These are phyloP conservation scores for Fusarium newnesense DNA, from an alignment of 2,329 filamentous ascomycete species.

Conservation along the genomic window DNA sequence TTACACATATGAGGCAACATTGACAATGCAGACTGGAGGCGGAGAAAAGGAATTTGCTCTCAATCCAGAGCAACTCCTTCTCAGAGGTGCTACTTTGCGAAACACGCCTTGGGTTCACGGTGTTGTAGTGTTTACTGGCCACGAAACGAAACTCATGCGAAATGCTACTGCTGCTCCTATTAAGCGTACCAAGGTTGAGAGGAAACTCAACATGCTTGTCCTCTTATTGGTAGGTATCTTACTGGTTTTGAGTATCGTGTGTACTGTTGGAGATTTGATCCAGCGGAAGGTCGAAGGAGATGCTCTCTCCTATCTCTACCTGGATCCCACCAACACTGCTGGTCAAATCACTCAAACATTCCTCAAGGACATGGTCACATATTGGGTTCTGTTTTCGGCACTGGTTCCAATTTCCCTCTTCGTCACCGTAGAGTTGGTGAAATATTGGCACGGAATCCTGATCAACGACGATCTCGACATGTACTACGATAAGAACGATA, in stretches of 20 bases:
- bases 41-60: conserved; percentile 93
- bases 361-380: conserved; percentile 94
- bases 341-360: conserved; percentile 77
- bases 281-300: conserved; percentile 72
- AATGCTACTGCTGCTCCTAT: conserved; percentile 98
- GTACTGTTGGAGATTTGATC: conserved; percentile 90
- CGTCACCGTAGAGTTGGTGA: conserved; percentile 96
- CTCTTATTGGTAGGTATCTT: conserved; percentile 89
- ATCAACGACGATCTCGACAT: conserved; percentile 99
- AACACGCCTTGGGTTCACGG: conserved; percentile 99
- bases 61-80: conserved; percentile 89
- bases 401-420: conserved; percentile 97
- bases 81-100: conserved; percentile 91
- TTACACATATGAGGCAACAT: conserved; percentile 96
- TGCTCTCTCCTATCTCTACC: conserved; percentile 77
- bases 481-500: conserved; percentile 95
- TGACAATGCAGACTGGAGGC: conserved; percentile 90
- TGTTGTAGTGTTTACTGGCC: conserved; percentile 89
- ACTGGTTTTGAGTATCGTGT: conserved; percentile 84
- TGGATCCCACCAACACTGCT: conserved; percentile 68
- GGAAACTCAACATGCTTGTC: conserved; percentile 92
- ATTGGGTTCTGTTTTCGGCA: conserved; percentile 98
- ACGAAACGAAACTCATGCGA: conserved; percentile 98
- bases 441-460: conserved; percentile 96
- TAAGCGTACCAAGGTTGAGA: conserved; percentile 96